Evolutionary conservation across 2,329 filamentous ascomycete species (phyloP), one percentile per base, ranked within the genome.

Genomic region (Chaetomium sp.): DNA sequence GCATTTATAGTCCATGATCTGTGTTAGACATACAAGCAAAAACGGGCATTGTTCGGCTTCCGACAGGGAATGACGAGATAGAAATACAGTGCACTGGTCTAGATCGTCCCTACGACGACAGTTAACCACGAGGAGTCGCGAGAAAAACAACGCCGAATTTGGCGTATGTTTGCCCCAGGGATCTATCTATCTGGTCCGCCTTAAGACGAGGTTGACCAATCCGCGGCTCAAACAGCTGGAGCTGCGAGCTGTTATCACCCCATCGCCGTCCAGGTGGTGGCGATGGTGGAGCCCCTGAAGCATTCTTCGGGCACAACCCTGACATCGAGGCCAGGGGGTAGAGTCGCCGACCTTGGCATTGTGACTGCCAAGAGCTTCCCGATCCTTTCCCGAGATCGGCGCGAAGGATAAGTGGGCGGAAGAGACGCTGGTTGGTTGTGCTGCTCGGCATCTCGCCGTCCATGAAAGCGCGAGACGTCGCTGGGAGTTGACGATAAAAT

Each of bases 391-490:
- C 19, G 54, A 55, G 27, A 29, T 63, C 55, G 45, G 59, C 25
- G 29, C 29, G n/a, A 8, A 21, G 31, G 63, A 60, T 57, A 60
- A 65, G 55, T 63, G 59, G 55, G 57, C 23, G 49, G 49, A 3
- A 49, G 31, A 25, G 12, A 4, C 2, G 49, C 50, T 65, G 65
- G 62, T 69, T 69, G 65, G 65, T 31, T 27, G 47, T 38, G 51
- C 3, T 35, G 9, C 57, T 67, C 65, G 65, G 65, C 67, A 33
- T 61, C 63, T 64, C 67, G 67, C 57, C 58, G 58, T 65, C 60
- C 51, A 47, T 16, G 49, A 63, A 69, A 69, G 51, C 67, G 67
- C 67, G 67, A 69, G 58, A 33, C 7, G 33, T 13, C 13, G n/a
- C 38, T 50, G 23, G 13, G 7, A 4, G 57, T 35, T 16, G 23